Conservation (phyloP, 768 basidiomycete species). For the Pleurotus citrinopileatus region DNA sequence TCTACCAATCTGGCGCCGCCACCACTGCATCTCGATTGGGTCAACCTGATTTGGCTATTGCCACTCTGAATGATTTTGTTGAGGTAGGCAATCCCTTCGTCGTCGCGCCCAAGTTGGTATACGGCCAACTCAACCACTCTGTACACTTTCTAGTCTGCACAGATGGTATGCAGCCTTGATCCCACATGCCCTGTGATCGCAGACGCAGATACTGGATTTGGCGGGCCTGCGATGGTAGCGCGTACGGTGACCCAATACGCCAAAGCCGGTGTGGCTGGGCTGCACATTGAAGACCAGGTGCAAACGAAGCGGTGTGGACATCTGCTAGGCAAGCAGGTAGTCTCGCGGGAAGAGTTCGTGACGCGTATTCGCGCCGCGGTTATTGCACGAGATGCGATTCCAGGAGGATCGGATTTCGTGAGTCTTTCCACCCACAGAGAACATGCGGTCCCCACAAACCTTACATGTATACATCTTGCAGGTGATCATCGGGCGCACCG, state of each 20-base stretch:
- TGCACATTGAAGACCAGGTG: slow-evolving; percentile 83
- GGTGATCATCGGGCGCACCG: slow-evolving; percentile 51
- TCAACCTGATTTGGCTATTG: slow-evolving; percentile 74
- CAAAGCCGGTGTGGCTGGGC: slow-evolving; percentile 65
- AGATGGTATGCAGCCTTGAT: slow-evolving; percentile 66
- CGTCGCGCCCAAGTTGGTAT: too few species aligned
- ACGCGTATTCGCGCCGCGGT: slow-evolving; percentile 77
- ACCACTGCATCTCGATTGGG: slow-evolving; percentile 79
- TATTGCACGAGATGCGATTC: slow-evolving; percentile 71
- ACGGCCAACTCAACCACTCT: neutral
- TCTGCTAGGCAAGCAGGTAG: slow-evolving; percentile 77
- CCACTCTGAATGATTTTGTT: slow-evolving; percentile 75
- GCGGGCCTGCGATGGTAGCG: slow-evolving; percentile 72
- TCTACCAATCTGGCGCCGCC: slow-evolving; percentile 81
- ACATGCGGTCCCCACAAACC: too few species aligned
- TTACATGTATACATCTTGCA: neutral
- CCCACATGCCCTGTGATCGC: slow-evolving; percentile 74
- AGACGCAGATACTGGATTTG: slow-evolving; percentile 80
- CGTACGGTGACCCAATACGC: slow-evolving; percentile 71
- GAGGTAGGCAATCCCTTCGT: slow-evolving; percentile 31
- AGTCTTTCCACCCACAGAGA: slow-evolving; percentile 19
- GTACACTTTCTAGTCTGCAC: slow-evolving; percentile 44
- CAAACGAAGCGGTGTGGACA: slow-evolving; percentile 83
- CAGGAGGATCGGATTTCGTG: slow-evolving; percentile 76
- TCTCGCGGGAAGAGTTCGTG: slow-evolving; percentile 72